A percentile compares a stretch with the other conserved stretches of the same genome.
Evolutionary conservation across 371 early-diverging fungal species (phyloP).

Genomic region (Quaeritorhiza haematococci): DNA sequence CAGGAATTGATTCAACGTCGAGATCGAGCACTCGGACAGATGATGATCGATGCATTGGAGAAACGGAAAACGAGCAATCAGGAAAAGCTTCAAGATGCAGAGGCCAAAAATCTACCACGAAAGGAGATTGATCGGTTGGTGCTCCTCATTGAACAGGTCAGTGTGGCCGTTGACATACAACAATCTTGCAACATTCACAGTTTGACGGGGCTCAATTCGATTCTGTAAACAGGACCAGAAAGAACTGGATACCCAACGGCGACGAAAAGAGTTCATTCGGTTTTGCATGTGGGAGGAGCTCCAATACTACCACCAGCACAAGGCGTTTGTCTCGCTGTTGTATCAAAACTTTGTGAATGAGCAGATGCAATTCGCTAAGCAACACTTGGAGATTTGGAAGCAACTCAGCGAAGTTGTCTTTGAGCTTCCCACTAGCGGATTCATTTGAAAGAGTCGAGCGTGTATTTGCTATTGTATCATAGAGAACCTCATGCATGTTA

Average conservation of each 20-base stretch:
- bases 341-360: constrained; percentile 59
- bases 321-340: constrained; percentile 49
- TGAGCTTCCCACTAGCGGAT: constrained; percentile 16
- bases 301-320: constrained; percentile 39
- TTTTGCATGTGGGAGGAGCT: constrained; percentile 35
- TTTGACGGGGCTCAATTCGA: not conserved
- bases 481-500: too few species aligned
- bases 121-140: constrained; percentile 10
- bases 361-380: constrained; percentile 48
- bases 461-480: too few species aligned
- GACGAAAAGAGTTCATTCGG: constrained; percentile 19
- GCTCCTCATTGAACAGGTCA: constrained; percentile 3
- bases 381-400: constrained; percentile 57
- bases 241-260: constrained; percentile 28
- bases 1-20: constrained; percentile 12
- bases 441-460: too few species aligned
- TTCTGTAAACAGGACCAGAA: constrained; percentile 23
- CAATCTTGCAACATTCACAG: not conserved
- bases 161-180: not conserved
- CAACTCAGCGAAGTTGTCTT: constrained; percentile 19
- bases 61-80: constrained; percentile 12
- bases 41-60: constrained; percentile 4
- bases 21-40: constrained; percentile 5
- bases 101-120: not conserved
- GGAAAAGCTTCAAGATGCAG: constrained; percentile 3